Base-by-base conservation (phyloP, 345 rosid genomes). In the Hibiscus tridactylites region DNA sequence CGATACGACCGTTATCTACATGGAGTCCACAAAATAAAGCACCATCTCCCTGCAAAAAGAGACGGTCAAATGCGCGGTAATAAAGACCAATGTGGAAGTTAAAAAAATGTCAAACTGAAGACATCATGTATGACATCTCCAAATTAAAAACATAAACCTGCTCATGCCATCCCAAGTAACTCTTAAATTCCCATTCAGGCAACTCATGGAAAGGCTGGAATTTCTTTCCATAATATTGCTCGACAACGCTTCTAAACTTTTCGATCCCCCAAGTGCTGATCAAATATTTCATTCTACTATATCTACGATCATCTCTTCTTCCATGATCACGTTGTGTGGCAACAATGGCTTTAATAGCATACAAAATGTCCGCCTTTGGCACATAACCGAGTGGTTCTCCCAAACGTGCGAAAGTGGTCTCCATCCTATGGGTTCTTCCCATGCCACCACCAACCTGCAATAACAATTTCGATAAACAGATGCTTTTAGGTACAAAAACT, bases 191-290 rank as follows among this genome's bases (percentile, higher is more conserved):
- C 98, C 97, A 94, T 75, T 91, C 86, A 50, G 97, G 98, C 78
- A 94, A 80, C 63, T 87, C 86, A 52, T 78, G 90, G 75, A 82
- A 81, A 49, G 97, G 88, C 84, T 91, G 88, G 74, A 91, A 91
- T 71, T 90, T 91, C 84, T 81, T 91, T 74, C 97, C 98, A 74
- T 91, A 94, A 80, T 87, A 94, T 81, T 94, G 88, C 84, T 94
- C 96, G n/a, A 85, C 95, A 17, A 82, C 95, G 75, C 79, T 83
- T 79, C 90, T 90, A 63, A 94, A 94, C 79, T 94, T 94, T 74
- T 91, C 96, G 61, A 94, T 90, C 63, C 98, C 98, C 97, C 97
- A 94, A n/a, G 93, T 85, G 83, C 88, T 83, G 76, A 94, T 80
- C 87, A 94, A 73, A 85, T 94, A 94, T 68, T 94, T 94, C 97